phyloP scores from a whole-genome alignment of 164 flowering plant genomes.

The Pachysandra terminalis region DNA sequence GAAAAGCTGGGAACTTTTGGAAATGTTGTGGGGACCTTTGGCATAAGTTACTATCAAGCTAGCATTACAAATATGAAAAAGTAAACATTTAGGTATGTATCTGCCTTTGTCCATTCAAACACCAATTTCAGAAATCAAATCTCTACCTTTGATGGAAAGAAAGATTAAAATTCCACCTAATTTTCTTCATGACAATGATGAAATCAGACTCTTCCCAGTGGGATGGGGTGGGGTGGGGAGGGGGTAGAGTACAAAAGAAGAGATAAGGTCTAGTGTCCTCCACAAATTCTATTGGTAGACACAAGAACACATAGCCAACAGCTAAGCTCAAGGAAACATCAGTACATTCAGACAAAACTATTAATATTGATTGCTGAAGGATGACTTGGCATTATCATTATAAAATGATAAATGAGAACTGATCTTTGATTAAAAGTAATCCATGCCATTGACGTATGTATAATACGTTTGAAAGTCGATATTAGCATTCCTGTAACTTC shows the following conservation, averaged over 20 bases:
- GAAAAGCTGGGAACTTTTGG: neutral
- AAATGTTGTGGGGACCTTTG: neutral
- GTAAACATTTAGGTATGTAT: neutral
- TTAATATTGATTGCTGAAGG: too few relatives aligned
- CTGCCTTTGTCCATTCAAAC: neutral
- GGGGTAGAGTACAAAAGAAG: constrained; percentile 7
- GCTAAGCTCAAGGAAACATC: constrained; percentile 10
- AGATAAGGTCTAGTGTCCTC: constrained; percentile 19
- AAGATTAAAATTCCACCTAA: neutral
- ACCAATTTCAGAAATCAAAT: neutral
- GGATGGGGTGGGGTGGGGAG: neutral
- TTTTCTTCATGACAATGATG: neutral
- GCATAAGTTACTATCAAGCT: neutral
- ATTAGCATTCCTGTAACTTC: too few relatives aligned
- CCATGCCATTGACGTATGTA: too few relatives aligned
- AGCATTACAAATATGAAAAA: neutral
- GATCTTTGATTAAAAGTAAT: too few relatives aligned
- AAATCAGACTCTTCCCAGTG: neutral
- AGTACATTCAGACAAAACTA: too few relatives aligned
- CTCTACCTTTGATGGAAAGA: neutral
- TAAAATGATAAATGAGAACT: too few relatives aligned
- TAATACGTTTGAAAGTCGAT: too few relatives aligned
- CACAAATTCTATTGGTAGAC: constrained; percentile 17
- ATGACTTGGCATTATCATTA: too few relatives aligned
- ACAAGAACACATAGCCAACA: constrained; percentile 8